Conservation (phyloP, 2,329 filamentous ascomycete genomes). For the Orbilia brochopaga region DNA sequence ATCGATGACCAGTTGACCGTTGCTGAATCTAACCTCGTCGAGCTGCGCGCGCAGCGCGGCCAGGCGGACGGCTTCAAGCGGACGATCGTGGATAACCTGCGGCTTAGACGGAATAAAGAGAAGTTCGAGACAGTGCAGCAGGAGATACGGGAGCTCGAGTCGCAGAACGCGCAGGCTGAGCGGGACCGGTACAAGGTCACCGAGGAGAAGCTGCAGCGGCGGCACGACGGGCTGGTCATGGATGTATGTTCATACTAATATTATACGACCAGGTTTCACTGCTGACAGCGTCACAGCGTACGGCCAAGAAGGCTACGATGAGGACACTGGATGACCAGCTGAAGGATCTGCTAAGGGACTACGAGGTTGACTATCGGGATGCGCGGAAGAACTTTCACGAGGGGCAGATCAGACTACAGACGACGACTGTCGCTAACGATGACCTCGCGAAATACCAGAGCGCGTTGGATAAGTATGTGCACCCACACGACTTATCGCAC, state of each 20-base stretch:
- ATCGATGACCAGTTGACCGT: constrained; percentile 15
- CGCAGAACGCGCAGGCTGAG: constrained; percentile 81
- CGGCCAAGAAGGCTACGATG: constrained; percentile 72
- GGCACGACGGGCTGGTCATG: constrained; percentile 72
- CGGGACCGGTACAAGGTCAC: constrained; percentile 75
- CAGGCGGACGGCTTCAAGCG: constrained; percentile 83
- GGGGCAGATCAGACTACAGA: constrained; percentile 60
- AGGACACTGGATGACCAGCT: constrained; percentile 85
- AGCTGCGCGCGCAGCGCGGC: constrained; percentile 39
- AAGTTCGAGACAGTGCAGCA: constrained; percentile 70
- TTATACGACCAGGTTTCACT: too few relatives aligned
- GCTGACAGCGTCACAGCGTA: too few relatives aligned
- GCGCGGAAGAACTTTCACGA: constrained; percentile 81
- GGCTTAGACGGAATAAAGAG: constrained; percentile 76
- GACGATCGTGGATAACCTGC: constrained; percentile 86
- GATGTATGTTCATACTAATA: too few relatives aligned
- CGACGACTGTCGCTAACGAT: constrained; percentile 89
- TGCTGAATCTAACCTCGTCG: constrained; percentile 24
- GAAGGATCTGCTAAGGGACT: constrained; percentile 74
- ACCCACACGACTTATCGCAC: not conserved
- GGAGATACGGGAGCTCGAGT: constrained; percentile 77
- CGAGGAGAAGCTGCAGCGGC: constrained; percentile 70
- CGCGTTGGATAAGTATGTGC: constrained; percentile 75
- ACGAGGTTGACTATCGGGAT: constrained; percentile 83
- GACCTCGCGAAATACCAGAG: constrained; percentile 81